Percentiles rank a stretch among this genome's conserved stretches.
phyloP scores from a whole-genome alignment of 1,139 yeast species.

The Candida gigantensis region DNA sequence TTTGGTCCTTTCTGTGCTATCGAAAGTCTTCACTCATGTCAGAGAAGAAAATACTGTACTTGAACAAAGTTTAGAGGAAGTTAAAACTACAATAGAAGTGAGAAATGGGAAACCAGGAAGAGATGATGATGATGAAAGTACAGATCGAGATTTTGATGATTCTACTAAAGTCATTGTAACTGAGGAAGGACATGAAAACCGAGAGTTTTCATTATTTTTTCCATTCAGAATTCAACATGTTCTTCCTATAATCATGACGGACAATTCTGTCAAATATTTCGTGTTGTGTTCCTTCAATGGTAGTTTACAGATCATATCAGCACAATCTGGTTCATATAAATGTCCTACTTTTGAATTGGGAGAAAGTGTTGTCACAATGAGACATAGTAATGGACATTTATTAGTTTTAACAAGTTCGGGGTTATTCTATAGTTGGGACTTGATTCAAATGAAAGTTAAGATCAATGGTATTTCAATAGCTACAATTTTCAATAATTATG shows the following conservation, averaged over 20 bases:
- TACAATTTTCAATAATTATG: slow-evolving; percentile 43
- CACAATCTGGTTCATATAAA: slow-evolving; percentile 54
- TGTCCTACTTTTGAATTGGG: slow-evolving; percentile 63
- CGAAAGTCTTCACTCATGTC: slow-evolving; percentile 27
- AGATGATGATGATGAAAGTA: slow-evolving; percentile 28
- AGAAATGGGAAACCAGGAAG: slow-evolving; percentile 49
- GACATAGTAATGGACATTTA: slow-evolving; percentile 52
- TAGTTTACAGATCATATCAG: slow-evolving; percentile 65
- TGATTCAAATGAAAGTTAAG: slow-evolving; percentile 30
- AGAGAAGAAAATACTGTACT: slow-evolving; percentile 13
- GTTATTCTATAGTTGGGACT: slow-evolving; percentile 50
- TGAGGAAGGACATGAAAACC: slow-evolving; percentile 12
- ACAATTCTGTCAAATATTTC: slow-evolving; percentile 36
- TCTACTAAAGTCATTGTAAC: slow-evolving; percentile 42
- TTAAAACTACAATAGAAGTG: slow-evolving; percentile 35
- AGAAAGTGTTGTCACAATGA: slow-evolving; percentile 53
- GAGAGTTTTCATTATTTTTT: slow-evolving; percentile 35
- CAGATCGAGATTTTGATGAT: slow-evolving; percentile 45
- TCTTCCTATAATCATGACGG: slow-evolving; percentile 33
- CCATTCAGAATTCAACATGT: slow-evolving; percentile 48
- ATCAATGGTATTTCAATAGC: slow-evolving; percentile 52
- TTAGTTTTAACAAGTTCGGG: slow-evolving; percentile 57
- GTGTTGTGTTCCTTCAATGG: slow-evolving; percentile 75
- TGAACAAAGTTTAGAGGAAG: slow-evolving; percentile 4
- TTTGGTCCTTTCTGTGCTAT: slow-evolving; percentile 39